Percentiles rank a stretch among this genome's conserved stretches.
Evolutionary conservation across 768 basidiomycete species (phyloP).

Genomic region (Tremella mesenterica): DNA sequence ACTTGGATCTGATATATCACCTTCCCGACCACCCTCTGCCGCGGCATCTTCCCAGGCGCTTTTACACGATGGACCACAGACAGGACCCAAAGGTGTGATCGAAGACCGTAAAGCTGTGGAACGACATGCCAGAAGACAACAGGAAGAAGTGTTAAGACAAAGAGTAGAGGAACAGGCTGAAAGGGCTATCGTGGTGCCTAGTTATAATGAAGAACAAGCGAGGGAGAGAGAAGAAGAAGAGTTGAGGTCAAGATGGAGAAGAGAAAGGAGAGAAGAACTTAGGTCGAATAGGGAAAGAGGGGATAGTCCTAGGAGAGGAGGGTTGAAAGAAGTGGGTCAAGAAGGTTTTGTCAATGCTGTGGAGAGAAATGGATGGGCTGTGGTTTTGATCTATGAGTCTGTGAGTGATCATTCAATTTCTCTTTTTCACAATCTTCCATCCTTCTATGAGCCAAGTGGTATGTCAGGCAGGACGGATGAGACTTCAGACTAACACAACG

Average conservation of each 20-base stretch:
- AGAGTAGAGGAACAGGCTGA: slow-evolving; percentile 5
- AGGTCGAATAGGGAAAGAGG: slow-evolving; percentile 3
- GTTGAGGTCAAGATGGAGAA: slow-evolving; percentile 1
- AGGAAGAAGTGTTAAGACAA: not conserved
- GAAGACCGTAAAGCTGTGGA: slow-evolving; percentile 17
- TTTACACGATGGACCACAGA: slow-evolving; percentile 13
- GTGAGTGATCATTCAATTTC: too few species aligned
- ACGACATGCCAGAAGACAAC: not conserved
- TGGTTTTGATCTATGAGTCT: slow-evolving; percentile 39
- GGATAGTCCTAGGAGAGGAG: slow-evolving; percentile 10
- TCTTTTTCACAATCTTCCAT: too few species aligned
- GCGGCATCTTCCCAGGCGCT: not conserved
- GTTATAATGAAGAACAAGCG: slow-evolving; percentile 20
- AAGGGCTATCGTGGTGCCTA: slow-evolving; percentile 15
- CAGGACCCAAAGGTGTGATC: slow-evolving; percentile 33
- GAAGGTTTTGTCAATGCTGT: slow-evolving; percentile 35
- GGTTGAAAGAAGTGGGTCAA: slow-evolving; percentile 33
- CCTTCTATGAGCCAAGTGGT: too few species aligned
- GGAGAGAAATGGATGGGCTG: slow-evolving; percentile 38
- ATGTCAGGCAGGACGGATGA: too few species aligned
- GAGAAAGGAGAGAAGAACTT: slow-evolving; percentile 18
- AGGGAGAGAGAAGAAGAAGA: not conserved
- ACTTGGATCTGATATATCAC: slow-evolving; percentile 8
- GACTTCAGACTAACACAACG: too few species aligned
- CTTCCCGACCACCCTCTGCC: not conserved